phyloP scores from a whole-genome alignment of 176 grass and related monocot genomes.

The Tillandsia leiboldiana region DNA sequence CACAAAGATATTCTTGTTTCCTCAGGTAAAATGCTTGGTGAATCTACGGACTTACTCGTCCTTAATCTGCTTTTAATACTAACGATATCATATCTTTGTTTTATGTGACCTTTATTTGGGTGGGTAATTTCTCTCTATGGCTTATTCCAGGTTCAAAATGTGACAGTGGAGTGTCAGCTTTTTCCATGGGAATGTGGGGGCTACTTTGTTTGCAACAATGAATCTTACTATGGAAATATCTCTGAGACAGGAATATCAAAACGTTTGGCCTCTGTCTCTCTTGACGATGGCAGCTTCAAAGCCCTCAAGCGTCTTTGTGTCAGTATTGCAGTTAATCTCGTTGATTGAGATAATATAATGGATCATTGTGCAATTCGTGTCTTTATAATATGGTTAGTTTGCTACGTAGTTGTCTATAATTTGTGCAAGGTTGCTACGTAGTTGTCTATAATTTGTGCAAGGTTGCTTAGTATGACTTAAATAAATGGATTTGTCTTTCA shows the following conservation, averaged over 20 bases:
- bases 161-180: constrained; percentile 19
- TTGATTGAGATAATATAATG: constrained; percentile 1
- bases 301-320: constrained; percentile 43
- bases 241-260: constrained; percentile 40
- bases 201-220: constrained; percentile 40
- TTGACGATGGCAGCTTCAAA: constrained; percentile 34
- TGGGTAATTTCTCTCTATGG: background rate
- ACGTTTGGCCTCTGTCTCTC: constrained; percentile 28
- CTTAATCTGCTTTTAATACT: background rate
- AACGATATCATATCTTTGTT: background rate
- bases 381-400: background rate
- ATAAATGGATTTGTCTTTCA: background rate
- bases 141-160: constrained; percentile 24
- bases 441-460: background rate
- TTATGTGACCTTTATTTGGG: background rate
- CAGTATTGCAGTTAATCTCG: constrained; percentile 15
- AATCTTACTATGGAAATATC: constrained; percentile 27
- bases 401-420: background rate
- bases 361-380: background rate
- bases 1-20: constrained; percentile 45
- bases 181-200: constrained; percentile 58
- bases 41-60: background rate
- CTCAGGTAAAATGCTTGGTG: constrained; percentile 33
- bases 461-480: background rate
- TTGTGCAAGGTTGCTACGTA: background rate